Base-by-base conservation (phyloP, 2,329 filamentous ascomycete species). In the Talaromyces islandicus region DNA sequence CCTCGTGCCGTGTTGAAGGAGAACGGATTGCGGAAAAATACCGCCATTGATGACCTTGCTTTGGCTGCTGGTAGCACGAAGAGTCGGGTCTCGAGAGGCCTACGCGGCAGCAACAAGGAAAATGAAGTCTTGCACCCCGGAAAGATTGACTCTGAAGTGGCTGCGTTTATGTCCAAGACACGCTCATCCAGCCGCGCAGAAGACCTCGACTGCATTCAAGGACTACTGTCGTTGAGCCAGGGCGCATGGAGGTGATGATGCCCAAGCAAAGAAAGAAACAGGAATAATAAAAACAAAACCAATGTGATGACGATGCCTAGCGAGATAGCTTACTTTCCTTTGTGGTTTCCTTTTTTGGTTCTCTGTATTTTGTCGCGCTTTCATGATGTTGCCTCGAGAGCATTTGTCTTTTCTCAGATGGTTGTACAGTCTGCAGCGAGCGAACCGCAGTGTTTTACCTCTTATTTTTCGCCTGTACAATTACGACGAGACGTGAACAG, bases 121-220 rank as follows among this genome's bases (percentile, higher is more conserved):
- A 70, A 73, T n/a, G 67, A 64, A 9, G 77, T 80, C 63, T 63
- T 43, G 24, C 43, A 74, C 69, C 61, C 69, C 7, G 78, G 38
- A 29, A 60, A 81, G 57, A 69, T 80, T 25, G 84, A 87, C 60
- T 80, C 83, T 4, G 89, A 94, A 56, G 81, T 93, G 50, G 85
- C 88, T 63, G 81, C 80, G 3, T 92, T 93, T 73, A 92, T 94
- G 88, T 85, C 63, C 85, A 84, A 70, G 54, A 70, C 64, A 62
- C 69, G 65, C 6, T 66, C 67, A 29, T 87, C 85, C 9, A 87
- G 87, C 70, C 91, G 91, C 75, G 87, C 86, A 71, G 85, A 87
- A 60, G 93, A 97, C 70, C 81, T 96, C 73, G 91, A 95, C 71
- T 95, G 91, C 70, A 88, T 96, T 53, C 91, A 93, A 58, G 91